phyloP scores from a whole-genome alignment of 345 rosid species.

The Eutrema heterophyllum region DNA sequence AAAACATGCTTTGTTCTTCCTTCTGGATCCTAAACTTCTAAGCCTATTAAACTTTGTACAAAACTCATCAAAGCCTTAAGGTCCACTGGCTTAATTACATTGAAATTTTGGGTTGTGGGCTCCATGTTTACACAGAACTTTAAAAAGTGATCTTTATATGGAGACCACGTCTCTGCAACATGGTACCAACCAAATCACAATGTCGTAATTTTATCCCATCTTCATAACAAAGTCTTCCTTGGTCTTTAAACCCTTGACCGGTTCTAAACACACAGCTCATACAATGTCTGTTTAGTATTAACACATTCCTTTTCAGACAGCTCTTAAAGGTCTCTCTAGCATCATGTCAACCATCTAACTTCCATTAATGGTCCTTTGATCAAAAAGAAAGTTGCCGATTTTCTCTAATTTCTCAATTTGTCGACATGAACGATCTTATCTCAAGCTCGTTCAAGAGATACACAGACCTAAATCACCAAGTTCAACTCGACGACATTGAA shows the following conservation, averaged over 20 bases:
- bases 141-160: background rate
- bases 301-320: constrained; percentile 6
- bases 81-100: background rate
- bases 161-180: constrained; percentile 31
- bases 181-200: constrained; percentile 30
- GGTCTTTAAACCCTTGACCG: constrained; percentile 15
- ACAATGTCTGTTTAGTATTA: background rate
- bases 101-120: constrained; percentile 2
- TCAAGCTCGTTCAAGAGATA: constrained; percentile 59
- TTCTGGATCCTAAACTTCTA: background rate
- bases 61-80: background rate
- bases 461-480: constrained; percentile 44
- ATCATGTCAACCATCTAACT: background rate
- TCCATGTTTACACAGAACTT: constrained; percentile 27
- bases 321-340: constrained; percentile 4
- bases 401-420: background rate
- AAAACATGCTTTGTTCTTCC: background rate
- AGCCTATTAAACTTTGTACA: background rate
- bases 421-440: constrained; percentile 46
- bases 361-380: background rate
- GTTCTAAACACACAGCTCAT: constrained; percentile 29
- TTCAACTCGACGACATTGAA: constrained; percentile 40
- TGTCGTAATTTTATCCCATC: background rate
- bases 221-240: constrained; percentile 13
- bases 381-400: background rate